Evolutionary conservation across 805 yeast species (phyloP).

Genomic region (Hemisphaericaspora nanyangensis): DNA sequence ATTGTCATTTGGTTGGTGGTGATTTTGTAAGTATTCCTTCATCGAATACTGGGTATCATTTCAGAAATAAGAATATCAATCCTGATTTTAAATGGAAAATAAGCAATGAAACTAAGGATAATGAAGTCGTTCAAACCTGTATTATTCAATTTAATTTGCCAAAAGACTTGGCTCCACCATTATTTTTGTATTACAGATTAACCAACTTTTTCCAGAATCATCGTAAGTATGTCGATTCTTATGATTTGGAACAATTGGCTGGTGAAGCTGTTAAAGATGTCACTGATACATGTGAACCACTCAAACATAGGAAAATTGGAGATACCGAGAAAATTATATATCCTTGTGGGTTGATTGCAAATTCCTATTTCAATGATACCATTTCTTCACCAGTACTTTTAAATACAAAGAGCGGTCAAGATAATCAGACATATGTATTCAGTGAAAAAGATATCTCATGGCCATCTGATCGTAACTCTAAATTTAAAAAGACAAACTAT

Average conservation of each 20-base stretch:
- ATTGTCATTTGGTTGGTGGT: slow-evolving; percentile 48
- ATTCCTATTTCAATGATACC: slow-evolving; percentile 88
- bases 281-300: slow-evolving; percentile 35
- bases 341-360: slow-evolving; percentile 95
- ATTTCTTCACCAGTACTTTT: slow-evolving; percentile 51
- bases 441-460: slow-evolving; percentile 72
- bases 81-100: slow-evolving; percentile 63
- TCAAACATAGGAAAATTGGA: slow-evolving; percentile 36
- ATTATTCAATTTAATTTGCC: slow-evolving; percentile 71
- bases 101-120: slow-evolving; percentile 31
- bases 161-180: slow-evolving; percentile 60
- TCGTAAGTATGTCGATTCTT: slow-evolving; percentile 85
- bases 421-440: slow-evolving; percentile 42
- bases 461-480: slow-evolving; percentile 63
- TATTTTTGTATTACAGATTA: slow-evolving; percentile 76
- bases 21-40: slow-evolving; percentile 52
- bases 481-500: slow-evolving; percentile 73
- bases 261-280: slow-evolving; percentile 68
- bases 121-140: slow-evolving; percentile 46
- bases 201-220: slow-evolving; percentile 95
- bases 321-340: slow-evolving; percentile 48
- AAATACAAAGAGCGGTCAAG: slow-evolving; percentile 39
- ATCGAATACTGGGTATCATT: slow-evolving; percentile 57
- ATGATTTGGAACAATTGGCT: slow-evolving; percentile 72
- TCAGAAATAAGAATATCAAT: slow-evolving; percentile 41